A percentile compares a stretch with the other conserved stretches of the same genome.
phyloP scores from a whole-genome alignment of 2,329 filamentous ascomycete species.

The Penicillium sp. region DNA sequence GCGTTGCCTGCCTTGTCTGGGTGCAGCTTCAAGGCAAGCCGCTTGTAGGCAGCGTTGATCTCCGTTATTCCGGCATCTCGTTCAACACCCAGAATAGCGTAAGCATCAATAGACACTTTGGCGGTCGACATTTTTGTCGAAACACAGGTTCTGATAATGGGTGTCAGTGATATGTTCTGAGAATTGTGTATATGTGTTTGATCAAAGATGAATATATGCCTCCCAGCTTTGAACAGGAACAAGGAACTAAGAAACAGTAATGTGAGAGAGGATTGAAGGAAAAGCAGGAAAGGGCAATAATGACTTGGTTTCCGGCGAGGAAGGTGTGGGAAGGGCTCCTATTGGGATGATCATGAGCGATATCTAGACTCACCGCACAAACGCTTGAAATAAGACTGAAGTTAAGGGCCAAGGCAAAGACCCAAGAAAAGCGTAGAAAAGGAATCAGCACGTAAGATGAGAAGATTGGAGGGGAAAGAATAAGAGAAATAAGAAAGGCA shows the following conservation, averaged over 20 bases:
- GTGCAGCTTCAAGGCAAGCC: slow-evolving; percentile 35
- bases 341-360: neutral
- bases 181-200: neutral
- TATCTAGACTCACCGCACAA: neutral
- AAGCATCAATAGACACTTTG: slow-evolving; percentile 21
- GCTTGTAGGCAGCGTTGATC: slow-evolving; percentile 37
- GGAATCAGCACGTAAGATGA: neutral
- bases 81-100: slow-evolving; percentile 29
- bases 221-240: neutral
- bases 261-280: neutral
- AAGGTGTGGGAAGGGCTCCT: slow-evolving; percentile 2
- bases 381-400: neutral
- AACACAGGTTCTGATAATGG: neutral
- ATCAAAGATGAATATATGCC: neutral
- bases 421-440: neutral
- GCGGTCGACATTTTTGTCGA: slow-evolving; percentile 7
- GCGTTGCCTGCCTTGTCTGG: slow-evolving; percentile 33
- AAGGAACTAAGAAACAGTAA: neutral
- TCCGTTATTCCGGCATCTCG: slow-evolving; percentile 29
- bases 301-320: neutral
- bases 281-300: neutral
- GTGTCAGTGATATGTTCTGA: neutral
- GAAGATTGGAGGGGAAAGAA: neutral
- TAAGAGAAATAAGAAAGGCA: neutral
- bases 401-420: neutral